Conservation (phyloP, 176 grass and related monocot species). For the Aegilops umbellulata region DNA sequence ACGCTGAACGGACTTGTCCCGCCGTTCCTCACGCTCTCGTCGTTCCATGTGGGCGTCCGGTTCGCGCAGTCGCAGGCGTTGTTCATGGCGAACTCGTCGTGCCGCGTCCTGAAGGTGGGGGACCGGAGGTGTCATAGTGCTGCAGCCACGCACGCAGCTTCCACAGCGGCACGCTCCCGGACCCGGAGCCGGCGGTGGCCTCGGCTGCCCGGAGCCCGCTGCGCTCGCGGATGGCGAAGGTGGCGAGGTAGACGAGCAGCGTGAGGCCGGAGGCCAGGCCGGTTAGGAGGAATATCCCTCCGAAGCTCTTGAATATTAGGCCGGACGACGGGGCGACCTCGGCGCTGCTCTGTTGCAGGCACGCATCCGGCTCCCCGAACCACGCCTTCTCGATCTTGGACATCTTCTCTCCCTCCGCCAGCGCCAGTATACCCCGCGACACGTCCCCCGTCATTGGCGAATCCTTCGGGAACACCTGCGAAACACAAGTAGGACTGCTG, state of each 20-base stretch:
- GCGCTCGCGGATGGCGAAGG: conserved; percentile 51
- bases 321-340: conserved; percentile 1
- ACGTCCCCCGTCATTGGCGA: conserved; percentile 47
- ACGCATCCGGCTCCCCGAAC: conserved; percentile 17
- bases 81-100: not conserved
- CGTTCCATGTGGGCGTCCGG: not conserved
- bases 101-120: conserved; percentile 36
- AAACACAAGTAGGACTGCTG: too few relatives aligned
- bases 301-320: conserved; percentile 32
- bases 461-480: conserved; percentile 22
- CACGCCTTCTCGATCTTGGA: conserved; percentile 42
- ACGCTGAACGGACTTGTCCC: conserved; percentile 27
- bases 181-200: not conserved
- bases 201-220: conserved; percentile 17
- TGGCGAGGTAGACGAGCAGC: conserved; percentile 40
- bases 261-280: conserved; percentile 32
- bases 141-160: conserved; percentile 32
- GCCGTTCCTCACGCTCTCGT: not conserved
- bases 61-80: not conserved
- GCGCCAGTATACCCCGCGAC: conserved; percentile 47
- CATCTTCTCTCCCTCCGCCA: conserved; percentile 53
- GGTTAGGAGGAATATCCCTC: conserved; percentile 63
- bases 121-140: conserved; percentile 25
- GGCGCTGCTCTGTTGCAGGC: not conserved
- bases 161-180: conserved; percentile 11